Percentiles rank a stretch among this genome's conserved stretches.
Conservation (phyloP, 371 early-diverging fungal genomes). For the Parasitella parasitica region DNA sequence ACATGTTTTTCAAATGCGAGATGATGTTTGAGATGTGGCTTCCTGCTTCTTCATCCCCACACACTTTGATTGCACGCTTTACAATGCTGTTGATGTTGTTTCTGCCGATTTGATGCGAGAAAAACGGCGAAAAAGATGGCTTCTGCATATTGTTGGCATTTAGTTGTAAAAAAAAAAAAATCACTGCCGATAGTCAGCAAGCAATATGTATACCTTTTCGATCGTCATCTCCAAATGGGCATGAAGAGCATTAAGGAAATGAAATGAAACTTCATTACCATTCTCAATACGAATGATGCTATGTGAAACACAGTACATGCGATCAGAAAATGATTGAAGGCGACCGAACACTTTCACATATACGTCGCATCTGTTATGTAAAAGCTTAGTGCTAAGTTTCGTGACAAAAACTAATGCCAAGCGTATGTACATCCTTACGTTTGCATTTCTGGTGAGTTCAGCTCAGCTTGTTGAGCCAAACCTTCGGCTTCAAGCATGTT, state of each 20-base stretch:
- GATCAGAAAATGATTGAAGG: constrained; percentile 45
- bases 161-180: too few species aligned
- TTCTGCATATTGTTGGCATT: too few species aligned
- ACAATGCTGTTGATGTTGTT: background rate
- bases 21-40: background rate
- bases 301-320: constrained; percentile 41
- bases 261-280: constrained; percentile 73
- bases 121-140: background rate
- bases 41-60: background rate
- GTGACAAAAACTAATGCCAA: too few species aligned
- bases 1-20: background rate
- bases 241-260: constrained; percentile 49
- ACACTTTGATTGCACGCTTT: background rate
- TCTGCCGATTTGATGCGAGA: background rate
- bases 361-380: background rate
- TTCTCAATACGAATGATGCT: constrained; percentile 41
- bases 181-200: too few species aligned
- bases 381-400: too few species aligned
- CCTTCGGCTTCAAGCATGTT: background rate
- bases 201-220: background rate
- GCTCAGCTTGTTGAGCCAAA: too few species aligned
- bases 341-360: constrained; percentile 70
- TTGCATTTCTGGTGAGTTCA: background rate
- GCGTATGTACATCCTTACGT: background rate
- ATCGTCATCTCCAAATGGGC: background rate